These are phyloP conservation scores for Amanita molliuscula DNA, from an alignment of 768 basidiomycete species.

Conservation along the genomic window DNA sequence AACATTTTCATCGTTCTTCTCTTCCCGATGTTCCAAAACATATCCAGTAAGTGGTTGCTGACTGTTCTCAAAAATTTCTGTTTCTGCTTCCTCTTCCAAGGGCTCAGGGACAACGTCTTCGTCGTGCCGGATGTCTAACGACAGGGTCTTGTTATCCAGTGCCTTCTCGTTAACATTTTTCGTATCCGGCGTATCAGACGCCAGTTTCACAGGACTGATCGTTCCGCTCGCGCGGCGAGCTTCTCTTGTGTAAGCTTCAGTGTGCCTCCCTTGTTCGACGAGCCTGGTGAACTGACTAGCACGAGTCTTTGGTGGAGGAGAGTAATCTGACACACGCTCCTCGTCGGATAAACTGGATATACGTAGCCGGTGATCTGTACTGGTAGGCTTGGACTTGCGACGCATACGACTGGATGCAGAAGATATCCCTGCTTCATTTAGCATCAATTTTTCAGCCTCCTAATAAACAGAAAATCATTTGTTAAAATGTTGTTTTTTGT, in stretches of 20 bases:
- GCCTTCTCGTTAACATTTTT: background rate
- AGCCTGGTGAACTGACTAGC: conserved; percentile 23
- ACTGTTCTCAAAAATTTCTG: too few relatives aligned
- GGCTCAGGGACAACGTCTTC: background rate
- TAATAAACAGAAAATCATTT: background rate
- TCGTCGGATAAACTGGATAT: conserved; percentile 14
- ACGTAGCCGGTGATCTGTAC: conserved; percentile 7
- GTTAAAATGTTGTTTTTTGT: background rate
- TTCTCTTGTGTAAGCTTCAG: conserved; percentile 26
- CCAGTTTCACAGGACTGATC: conserved; percentile 11
- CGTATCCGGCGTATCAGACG: background rate
- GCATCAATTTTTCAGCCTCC: conserved; percentile 1
- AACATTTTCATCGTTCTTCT: too few relatives aligned
- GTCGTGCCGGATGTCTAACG: background rate
- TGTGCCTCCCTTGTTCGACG: conserved; percentile 20
- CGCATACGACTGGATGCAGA: background rate
- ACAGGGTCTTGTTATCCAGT: background rate
- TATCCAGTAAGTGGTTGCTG: too few relatives aligned
- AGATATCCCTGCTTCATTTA: background rate
- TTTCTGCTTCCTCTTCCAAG: background rate
- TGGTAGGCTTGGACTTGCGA: background rate
- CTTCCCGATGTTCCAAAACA: too few relatives aligned
- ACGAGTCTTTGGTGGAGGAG: conserved; percentile 18
- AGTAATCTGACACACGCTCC: conserved; percentile 15
- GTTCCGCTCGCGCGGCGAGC: conserved; percentile 21